Percentiles rank a stretch among this genome's conserved stretches.
Conservation (phyloP, 2,329 filamentous ascomycete species). For the Aspergillus tamarii region DNA sequence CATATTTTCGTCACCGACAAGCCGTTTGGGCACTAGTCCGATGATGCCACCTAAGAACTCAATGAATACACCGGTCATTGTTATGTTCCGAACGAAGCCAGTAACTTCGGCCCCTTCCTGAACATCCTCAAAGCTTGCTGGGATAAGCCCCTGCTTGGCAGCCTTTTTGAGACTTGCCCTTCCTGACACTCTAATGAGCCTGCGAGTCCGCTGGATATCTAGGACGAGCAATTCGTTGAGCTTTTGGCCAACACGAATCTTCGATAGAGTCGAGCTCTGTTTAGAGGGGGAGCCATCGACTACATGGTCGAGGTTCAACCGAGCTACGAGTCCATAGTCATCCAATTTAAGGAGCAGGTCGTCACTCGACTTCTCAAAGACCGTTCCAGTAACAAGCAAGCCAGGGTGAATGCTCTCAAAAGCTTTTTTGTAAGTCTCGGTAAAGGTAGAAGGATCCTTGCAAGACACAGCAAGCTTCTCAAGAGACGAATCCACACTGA, state of each 20-base stretch:
- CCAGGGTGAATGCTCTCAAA: slow-evolving; percentile 75
- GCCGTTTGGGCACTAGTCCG: slow-evolving; percentile 77
- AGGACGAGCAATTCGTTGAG: slow-evolving; percentile 81
- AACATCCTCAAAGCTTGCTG: slow-evolving; percentile 72
- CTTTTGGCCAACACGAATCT: slow-evolving; percentile 81
- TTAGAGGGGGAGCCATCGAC: slow-evolving; percentile 83
- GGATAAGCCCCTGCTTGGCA: slow-evolving; percentile 69
- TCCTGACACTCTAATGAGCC: slow-evolving; percentile 74
- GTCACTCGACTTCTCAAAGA: slow-evolving; percentile 78
- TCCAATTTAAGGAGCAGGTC: slow-evolving; percentile 76
- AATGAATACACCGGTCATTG: slow-evolving; percentile 79
- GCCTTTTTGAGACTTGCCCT: slow-evolving; percentile 82
- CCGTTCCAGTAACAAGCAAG: slow-evolving; percentile 73
- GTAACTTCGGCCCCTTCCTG: slow-evolving; percentile 69
- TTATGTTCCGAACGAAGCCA: slow-evolving; percentile 86
- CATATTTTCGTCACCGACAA: slow-evolving; percentile 72
- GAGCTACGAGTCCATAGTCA: slow-evolving; percentile 74
- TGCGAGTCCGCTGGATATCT: slow-evolving; percentile 79
- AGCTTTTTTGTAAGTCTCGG: slow-evolving; percentile 72
- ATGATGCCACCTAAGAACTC: slow-evolving; percentile 79
- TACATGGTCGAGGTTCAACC: slow-evolving; percentile 76
- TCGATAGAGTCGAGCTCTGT: slow-evolving; percentile 74
- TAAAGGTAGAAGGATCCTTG: slow-evolving; percentile 82
- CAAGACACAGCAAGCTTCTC: slow-evolving; percentile 84
- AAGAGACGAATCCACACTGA: slow-evolving; percentile 73